Base-by-base conservation (phyloP, 2,329 filamentous ascomycete genomes). In the Neopestalotiopsis rosae region DNA sequence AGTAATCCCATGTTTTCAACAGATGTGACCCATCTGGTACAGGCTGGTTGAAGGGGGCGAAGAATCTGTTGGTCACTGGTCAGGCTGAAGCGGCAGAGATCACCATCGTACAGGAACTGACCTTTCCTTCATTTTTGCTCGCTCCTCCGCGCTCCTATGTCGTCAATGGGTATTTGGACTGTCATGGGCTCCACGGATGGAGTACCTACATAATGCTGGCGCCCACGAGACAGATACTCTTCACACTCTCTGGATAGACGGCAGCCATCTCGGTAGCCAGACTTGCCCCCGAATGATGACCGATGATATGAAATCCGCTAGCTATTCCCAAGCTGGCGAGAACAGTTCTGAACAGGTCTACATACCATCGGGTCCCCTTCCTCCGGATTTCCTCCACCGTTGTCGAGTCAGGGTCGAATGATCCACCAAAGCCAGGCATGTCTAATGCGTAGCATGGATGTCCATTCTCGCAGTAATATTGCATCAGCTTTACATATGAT, bases 351-450 rank as follows among this genome's bases (percentile, higher is more conserved):
- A 71, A 73, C 24, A 71, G 64, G 34, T 68, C 52, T 2, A 71
- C 69, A 52, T 71, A 73, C 70, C 71, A 71, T 12, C 65, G 32
- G 32, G 67, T 68, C 14, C 67, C 67, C 10, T 49, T 52, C 17
- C 28, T 52, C 10, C 12, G 12, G n/a, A 68, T 68, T 20, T 58
- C 56, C 12, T 63, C 62, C 20, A 71, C 68, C 30, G 63, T 56
- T 57, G 67, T 67, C 9, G 40, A 28, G 4, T 61, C 42, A 14
- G 71, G 71, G 64, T 71, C 69, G 67, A 72, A 72, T n/a, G 72
- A 72, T 45, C 12, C 65, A 34, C 71, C 72, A 59, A 73, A 72
- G 59, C 71, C 72, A 14, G 72, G 72, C 72, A 73, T 72, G 65
- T 73, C 72, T 6, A 68, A 70, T 12, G 72, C 72, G 32, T 71